Percentiles rank a stretch among this genome's conserved stretches.
These are phyloP conservation scores for Colletotrichum eleusines DNA, from an alignment of 2,329 filamentous ascomycete species.

Conservation along the genomic window DNA sequence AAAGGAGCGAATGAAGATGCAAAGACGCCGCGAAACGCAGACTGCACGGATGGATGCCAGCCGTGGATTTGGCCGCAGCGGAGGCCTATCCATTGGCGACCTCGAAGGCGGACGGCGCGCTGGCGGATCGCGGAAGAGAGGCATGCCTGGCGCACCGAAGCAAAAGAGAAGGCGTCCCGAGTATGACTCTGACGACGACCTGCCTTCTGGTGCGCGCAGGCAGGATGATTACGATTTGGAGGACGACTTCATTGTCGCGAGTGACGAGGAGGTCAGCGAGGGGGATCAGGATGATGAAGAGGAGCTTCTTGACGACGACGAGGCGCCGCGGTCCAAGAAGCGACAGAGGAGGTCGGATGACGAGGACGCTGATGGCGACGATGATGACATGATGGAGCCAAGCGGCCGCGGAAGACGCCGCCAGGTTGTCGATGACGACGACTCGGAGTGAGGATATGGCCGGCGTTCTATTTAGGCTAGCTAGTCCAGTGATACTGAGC, in stretches of 20 bases:
- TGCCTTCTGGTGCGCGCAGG: slow-evolving; percentile 69
- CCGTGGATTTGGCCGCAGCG: slow-evolving; percentile 61
- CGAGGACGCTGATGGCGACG: slow-evolving; percentile 60
- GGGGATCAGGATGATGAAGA: slow-evolving; percentile 73
- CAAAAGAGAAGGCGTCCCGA: slow-evolving; percentile 69
- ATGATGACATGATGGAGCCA: slow-evolving; percentile 59
- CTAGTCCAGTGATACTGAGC: background rate
- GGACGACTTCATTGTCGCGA: slow-evolving; percentile 82
- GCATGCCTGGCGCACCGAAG: slow-evolving; percentile 61
- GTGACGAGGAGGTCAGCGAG: slow-evolving; percentile 75
- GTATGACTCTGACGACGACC: slow-evolving; percentile 83
- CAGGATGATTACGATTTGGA: slow-evolving; percentile 83
- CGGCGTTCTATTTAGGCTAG: background rate
- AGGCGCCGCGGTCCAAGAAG: slow-evolving; percentile 60
- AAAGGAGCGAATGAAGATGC: slow-evolving; percentile 77
- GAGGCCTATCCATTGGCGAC: slow-evolving; percentile 75
- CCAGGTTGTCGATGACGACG: slow-evolving; percentile 70
- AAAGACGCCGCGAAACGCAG: slow-evolving; percentile 76
- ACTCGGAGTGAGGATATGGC: slow-evolving; percentile 57
- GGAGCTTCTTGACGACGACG: slow-evolving; percentile 62
- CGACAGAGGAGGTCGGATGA: slow-evolving; percentile 63
- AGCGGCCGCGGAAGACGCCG: slow-evolving; percentile 64
- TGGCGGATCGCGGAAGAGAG: slow-evolving; percentile 65
- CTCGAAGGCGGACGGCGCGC: slow-evolving; percentile 72
- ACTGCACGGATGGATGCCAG: slow-evolving; percentile 72